phyloP scores from a whole-genome alignment of 2,329 filamentous ascomycete species.

The Fusarium duplospermum region DNA sequence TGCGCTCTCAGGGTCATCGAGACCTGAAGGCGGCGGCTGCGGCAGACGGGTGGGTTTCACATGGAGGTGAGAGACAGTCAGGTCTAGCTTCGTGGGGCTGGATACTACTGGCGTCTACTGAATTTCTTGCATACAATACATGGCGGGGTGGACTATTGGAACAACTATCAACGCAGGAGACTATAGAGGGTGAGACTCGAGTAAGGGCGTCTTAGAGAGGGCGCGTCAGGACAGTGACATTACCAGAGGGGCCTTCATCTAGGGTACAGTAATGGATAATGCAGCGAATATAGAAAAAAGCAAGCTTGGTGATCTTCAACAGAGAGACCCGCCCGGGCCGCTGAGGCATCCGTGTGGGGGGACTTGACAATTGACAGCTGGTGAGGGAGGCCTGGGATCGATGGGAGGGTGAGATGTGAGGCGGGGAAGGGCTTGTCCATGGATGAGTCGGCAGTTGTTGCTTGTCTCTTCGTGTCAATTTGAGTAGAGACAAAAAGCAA shows the following conservation, averaged over 20 bases:
- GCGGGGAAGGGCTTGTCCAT: neutral
- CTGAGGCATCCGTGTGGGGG: slow-evolving; percentile 17
- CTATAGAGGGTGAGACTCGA: neutral
- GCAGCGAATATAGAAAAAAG: slow-evolving; percentile 2
- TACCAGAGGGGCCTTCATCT: neutral
- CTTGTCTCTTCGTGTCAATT: neutral
- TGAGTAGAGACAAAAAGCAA: slow-evolving; percentile 1
- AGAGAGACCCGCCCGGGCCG: slow-evolving; percentile 25
- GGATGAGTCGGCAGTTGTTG: neutral
- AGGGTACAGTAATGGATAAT: slow-evolving; percentile 1
- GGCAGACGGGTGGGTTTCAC: slow-evolving; percentile 12
- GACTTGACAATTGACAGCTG: slow-evolving; percentile 13
- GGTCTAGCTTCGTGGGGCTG: slow-evolving; percentile 7
- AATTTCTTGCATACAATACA: slow-evolving; percentile 17
- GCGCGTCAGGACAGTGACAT: neutral
- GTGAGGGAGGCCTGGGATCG: neutral
- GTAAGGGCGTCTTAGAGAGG: neutral
- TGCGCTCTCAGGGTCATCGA: neutral
- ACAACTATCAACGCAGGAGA: neutral
- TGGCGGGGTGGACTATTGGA: slow-evolving; percentile 9
- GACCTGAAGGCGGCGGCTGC: neutral
- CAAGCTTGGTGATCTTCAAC: slow-evolving; percentile 16
- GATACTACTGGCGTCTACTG: slow-evolving; percentile 8
- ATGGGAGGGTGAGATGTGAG: neutral
- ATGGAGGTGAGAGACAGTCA: slow-evolving; percentile 1